phyloP scores from a whole-genome alignment of 164 flowering plant genomes.

The Umbellularia californica region DNA sequence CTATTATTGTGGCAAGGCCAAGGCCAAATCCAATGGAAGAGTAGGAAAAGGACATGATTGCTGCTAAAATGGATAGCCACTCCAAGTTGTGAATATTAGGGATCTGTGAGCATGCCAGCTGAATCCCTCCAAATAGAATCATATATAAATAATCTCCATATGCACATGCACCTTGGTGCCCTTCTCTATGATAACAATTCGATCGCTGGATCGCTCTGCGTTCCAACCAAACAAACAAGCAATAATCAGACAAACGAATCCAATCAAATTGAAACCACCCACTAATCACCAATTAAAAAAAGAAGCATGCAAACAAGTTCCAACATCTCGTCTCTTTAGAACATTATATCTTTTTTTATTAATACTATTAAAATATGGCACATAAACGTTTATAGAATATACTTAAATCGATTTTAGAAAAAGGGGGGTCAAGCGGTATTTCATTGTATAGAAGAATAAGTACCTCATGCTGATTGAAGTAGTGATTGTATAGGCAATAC shows the following conservation, averaged over 20 bases:
- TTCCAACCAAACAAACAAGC: not conserved
- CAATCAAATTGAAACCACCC: not conserved
- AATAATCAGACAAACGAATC: not conserved
- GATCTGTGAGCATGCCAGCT: constrained; percentile 62
- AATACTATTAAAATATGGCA: too few species aligned
- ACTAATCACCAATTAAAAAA: not conserved
- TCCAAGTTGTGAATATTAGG: constrained; percentile 64
- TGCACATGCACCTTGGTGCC: constrained; percentile 52
- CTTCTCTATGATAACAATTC: constrained; percentile 64
- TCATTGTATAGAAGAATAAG: not conserved
- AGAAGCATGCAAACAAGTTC: not conserved
- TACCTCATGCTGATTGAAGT: constrained; percentile 39
- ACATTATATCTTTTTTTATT: too few species aligned
- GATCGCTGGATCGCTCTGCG: constrained; percentile 70
- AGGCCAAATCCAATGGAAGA: constrained; percentile 44
- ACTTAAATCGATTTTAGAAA: too few species aligned
- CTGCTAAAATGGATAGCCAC: constrained; percentile 71
- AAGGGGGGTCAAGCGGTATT: not conserved
- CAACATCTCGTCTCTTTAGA: not conserved
- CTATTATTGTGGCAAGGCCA: constrained; percentile 50
- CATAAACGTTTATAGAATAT: too few species aligned
- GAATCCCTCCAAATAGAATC: constrained; percentile 62
- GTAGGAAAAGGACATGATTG: constrained; percentile 70
- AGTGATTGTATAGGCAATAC: constrained; percentile 35
- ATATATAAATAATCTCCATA: constrained; percentile 40